Conservation (phyloP, 1,139 yeast genomes). For the Geotrichum klebahnii region DNA sequence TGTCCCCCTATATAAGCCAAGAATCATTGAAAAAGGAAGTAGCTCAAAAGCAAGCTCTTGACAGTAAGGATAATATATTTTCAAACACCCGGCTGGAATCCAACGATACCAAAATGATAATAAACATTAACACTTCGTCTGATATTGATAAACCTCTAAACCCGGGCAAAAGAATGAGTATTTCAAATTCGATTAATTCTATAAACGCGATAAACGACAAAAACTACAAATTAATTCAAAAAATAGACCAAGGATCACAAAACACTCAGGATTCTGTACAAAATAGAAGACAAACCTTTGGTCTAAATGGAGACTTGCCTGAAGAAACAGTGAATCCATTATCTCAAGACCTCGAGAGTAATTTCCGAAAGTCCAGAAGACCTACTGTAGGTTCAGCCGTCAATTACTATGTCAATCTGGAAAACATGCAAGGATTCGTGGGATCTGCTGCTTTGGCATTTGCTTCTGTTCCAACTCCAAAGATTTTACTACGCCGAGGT, state of each 20-base stretch:
- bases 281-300: neutral
- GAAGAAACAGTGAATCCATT: neutral
- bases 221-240: conserved; percentile 1
- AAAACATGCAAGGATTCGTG: conserved; percentile 22
- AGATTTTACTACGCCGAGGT: conserved; percentile 5
- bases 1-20: neutral
- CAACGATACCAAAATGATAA: conserved; percentile 9
- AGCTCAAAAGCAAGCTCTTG: too few relatives aligned
- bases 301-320: neutral
- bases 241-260: neutral
- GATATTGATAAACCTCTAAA: neutral
- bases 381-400: conserved; percentile 11
- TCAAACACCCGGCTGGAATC: conserved; percentile 9
- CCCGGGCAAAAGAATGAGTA: neutral
- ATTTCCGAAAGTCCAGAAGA: neutral
- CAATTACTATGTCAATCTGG: conserved; percentile 16
- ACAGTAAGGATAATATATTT: neutral
- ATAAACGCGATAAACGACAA: conserved; percentile 4
- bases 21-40: too few relatives aligned
- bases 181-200: conserved; percentile 5
- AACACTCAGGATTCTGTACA: neutral
- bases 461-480: conserved; percentile 22
- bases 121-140: conserved; percentile 8
- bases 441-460: conserved; percentile 20
- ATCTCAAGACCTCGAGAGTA: neutral